Percentiles rank a stretch among this genome's conserved stretches.
Conservation (phyloP, 306 rosid genomes). For the Arachis stenosperma region DNA sequence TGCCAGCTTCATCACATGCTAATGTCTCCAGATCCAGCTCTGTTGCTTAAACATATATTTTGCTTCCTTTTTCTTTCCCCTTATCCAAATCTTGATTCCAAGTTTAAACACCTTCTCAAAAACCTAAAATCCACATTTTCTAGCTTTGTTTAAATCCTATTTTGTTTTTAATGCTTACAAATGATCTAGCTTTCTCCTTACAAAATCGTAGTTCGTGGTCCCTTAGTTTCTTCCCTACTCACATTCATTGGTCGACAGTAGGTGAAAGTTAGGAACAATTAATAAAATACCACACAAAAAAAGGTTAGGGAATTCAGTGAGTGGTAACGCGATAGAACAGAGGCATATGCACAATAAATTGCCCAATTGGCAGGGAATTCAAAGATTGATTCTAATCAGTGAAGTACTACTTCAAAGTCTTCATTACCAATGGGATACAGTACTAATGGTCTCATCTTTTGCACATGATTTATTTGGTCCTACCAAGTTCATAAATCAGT, state of each 20-base stretch:
- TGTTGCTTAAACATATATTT: conserved; percentile 51
- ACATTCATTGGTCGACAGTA: conserved; percentile 23
- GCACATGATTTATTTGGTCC: conserved; percentile 35
- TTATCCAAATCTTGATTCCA: conserved; percentile 45
- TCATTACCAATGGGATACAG: conserved; percentile 15
- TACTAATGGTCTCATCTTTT: conserved; percentile 16
- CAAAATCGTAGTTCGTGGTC: conserved; percentile 35
- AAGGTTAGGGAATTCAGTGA: not conserved
- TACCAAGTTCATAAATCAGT: conserved; percentile 18
- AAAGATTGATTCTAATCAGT: conserved; percentile 21
- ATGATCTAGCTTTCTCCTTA: conserved; percentile 22
- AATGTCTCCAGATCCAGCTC: conserved; percentile 73
- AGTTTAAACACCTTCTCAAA: conserved; percentile 39
- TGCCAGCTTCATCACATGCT: conserved; percentile 76
- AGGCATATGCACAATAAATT: not conserved
- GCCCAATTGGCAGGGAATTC: not conserved
- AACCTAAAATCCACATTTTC: conserved; percentile 39
- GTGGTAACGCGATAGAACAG: not conserved
- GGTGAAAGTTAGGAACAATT: conserved; percentile 2
- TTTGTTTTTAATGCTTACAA: conserved; percentile 21
- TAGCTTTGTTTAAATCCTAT: conserved; percentile 13
- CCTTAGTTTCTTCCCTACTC: conserved; percentile 26
- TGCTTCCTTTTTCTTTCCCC: conserved; percentile 43
- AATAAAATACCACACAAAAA: not conserved
- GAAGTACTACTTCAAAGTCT: conserved; percentile 8